A percentile compares a stretch with the other conserved stretches of the same genome.
Evolutionary conservation across 768 basidiomycete genomes (phyloP).

Genomic region (Panaeolus papilionaceus): DNA sequence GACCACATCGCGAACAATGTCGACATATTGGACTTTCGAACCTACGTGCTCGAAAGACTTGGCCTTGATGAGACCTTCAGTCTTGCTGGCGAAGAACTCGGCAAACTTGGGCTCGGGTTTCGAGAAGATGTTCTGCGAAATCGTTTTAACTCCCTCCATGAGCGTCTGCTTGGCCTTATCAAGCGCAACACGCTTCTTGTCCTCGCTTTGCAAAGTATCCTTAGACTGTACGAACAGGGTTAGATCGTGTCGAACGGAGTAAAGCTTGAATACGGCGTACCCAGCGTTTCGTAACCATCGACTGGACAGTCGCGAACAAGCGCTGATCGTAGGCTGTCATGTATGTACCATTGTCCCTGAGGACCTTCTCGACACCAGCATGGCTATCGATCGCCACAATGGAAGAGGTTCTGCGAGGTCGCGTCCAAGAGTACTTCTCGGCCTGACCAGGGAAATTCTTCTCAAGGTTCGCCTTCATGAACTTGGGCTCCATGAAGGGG

Average conservation of each 20-base stretch:
- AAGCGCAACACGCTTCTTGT: conserved; percentile 17
- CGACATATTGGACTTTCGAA: conserved; percentile 43
- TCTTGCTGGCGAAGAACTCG: conserved; percentile 41
- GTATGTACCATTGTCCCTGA: conserved; percentile 36
- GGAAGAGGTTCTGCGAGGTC: conserved; percentile 43
- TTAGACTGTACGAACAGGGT: conserved; percentile 3
- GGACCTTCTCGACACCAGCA: conserved; percentile 40
- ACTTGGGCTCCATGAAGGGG: conserved; percentile 74
- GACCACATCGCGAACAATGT: conserved; percentile 73
- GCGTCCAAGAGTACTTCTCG: conserved; percentile 63
- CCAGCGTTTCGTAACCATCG: conserved; percentile 30
- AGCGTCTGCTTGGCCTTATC: conserved; percentile 24
- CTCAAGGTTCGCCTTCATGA: conserved; percentile 48
- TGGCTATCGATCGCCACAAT: conserved; percentile 38
- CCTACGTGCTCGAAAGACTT: conserved; percentile 42
- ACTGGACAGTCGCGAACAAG: conserved; percentile 35
- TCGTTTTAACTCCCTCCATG: conserved; percentile 19
- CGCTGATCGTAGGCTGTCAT: conserved; percentile 40
- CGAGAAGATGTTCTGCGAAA: conserved; percentile 30
- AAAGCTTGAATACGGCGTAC: conserved; percentile 17
- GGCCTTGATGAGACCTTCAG: conserved; percentile 38
- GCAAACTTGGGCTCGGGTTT: conserved; percentile 27
- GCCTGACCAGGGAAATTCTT: conserved; percentile 37
- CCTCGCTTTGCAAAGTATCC: conserved; percentile 19
- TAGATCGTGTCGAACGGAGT: background rate